Evolutionary conservation across 495 filamentous ascomycete genomes (phyloP).

Genomic region (Podospora anserina): DNA sequence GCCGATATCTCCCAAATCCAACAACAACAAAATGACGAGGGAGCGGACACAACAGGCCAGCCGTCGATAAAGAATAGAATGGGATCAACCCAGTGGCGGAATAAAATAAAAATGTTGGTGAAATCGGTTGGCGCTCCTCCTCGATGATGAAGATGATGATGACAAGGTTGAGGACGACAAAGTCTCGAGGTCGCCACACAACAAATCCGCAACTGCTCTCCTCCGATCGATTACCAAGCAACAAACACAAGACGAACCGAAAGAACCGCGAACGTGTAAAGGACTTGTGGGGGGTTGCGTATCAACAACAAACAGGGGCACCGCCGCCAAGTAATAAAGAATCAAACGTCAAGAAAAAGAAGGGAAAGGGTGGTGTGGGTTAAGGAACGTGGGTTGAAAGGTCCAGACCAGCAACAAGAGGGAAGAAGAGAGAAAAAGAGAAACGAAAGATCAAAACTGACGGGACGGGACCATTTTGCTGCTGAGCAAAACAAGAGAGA

Average conservation of each 20-base stretch:
- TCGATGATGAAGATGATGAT: constrained; percentile 15
- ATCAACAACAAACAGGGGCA: constrained; percentile 10
- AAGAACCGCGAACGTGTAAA: background rate
- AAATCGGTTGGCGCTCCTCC: background rate
- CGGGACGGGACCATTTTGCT: constrained; percentile 16
- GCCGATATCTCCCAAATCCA: background rate
- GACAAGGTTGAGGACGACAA: background rate
- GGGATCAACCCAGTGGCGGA: constrained; percentile 30
- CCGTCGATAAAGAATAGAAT: constrained; percentile 27
- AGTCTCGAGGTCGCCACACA: background rate
- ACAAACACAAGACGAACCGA: background rate
- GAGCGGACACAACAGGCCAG: constrained; percentile 35
- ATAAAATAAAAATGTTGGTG: constrained; percentile 1
- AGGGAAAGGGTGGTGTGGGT: constrained; percentile 12
- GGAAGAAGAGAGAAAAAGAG: constrained; percentile 19
- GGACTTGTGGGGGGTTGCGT: constrained; percentile 7
- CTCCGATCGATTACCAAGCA: background rate
- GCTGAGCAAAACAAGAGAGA: constrained; percentile 10
- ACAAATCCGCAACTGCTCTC: background rate
- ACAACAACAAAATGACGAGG: constrained; percentile 5
- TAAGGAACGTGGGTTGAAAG: constrained; percentile 14
- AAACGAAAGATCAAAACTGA: constrained; percentile 26
- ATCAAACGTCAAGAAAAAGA: background rate
- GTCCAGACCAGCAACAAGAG: constrained; percentile 1
- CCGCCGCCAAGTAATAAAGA: constrained; percentile 11